Conservation (phyloP, 768 basidiomycete species). For the Lepiota brunneoincarnata region DNA sequence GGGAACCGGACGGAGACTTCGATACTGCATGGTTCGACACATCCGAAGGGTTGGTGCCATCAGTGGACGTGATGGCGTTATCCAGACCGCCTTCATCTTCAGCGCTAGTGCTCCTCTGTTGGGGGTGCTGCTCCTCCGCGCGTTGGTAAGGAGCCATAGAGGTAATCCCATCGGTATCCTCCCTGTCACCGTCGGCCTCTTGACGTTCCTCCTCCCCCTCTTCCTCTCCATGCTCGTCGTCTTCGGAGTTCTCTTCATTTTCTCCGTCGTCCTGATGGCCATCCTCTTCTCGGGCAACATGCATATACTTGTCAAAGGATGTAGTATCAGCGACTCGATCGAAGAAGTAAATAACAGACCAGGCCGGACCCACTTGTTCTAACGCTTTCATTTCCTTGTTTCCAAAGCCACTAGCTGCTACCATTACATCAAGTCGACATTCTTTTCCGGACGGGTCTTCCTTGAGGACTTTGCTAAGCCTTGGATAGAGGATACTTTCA, state of each 20-base stretch:
- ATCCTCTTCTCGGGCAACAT: conserved; percentile 28
- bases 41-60: conserved; percentile 20
- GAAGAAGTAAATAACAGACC: conserved; percentile 15
- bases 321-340: conserved; percentile 9
- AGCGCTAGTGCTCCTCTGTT: background rate
- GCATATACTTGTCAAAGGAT: conserved; percentile 58
- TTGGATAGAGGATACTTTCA: conserved; percentile 86
- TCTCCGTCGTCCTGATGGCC: conserved; percentile 30
- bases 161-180: conserved; percentile 22
- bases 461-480: conserved; percentile 66
- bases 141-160: conserved; percentile 16
- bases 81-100: background rate
- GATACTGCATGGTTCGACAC: conserved; percentile 32
- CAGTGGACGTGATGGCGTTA: background rate
- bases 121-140: background rate
- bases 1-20: conserved; percentile 49
- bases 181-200: conserved; percentile 35
- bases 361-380: conserved; percentile 65
- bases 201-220: conserved; percentile 27
- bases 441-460: conserved; percentile 41
- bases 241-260: conserved; percentile 24
- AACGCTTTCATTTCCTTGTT: conserved; percentile 77
- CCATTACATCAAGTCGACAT: conserved; percentile 87
- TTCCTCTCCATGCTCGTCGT: conserved; percentile 11
- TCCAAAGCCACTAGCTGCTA: conserved; percentile 92